Percentiles rank a stretch among this genome's conserved stretches.
These are phyloP conservation scores for Pilaira anomala DNA, from an alignment of 192 early-diverging fungal species.

Conservation along the genomic window DNA sequence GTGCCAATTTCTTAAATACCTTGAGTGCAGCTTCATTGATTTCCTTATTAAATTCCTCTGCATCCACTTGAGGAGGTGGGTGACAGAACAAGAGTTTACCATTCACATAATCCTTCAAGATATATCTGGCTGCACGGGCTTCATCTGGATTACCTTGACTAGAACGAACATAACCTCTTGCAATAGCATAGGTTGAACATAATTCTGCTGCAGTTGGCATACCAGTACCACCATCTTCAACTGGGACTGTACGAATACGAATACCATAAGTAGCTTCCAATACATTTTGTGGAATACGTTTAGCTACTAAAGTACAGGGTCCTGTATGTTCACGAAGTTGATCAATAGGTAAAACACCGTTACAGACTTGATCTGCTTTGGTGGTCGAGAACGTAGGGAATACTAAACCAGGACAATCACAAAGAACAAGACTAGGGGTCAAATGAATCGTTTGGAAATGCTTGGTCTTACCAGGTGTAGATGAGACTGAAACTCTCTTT, in stretches of 20 bases:
- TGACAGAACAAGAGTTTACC: constrained; percentile 90
- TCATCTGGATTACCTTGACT: constrained; percentile 98
- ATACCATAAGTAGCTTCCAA: constrained; percentile 94
- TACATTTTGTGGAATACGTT: constrained; percentile 82
- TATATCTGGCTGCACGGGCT: constrained; percentile 90
- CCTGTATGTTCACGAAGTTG: constrained; percentile 94
- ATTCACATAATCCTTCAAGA: constrained; percentile 97
- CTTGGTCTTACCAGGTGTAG: constrained; percentile 99
- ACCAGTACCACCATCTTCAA: constrained; percentile 72
- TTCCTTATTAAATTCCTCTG: constrained; percentile 80
- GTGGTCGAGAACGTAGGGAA: constrained; percentile 99
- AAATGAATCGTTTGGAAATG: constrained; percentile 99
- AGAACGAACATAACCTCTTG: constrained; percentile 86
- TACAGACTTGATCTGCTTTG: constrained; percentile 97
- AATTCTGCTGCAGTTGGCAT: constrained; percentile 89
- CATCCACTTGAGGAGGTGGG: constrained; percentile 62
- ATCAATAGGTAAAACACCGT: constrained; percentile 98
- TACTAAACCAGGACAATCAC: constrained; percentile 98
- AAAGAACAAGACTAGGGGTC: constrained; percentile 79
- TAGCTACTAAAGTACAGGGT: constrained; percentile 74
- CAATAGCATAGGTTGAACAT: constrained; percentile 84
- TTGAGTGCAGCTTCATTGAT: constrained; percentile 66
- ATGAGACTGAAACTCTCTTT: constrained; percentile 90
- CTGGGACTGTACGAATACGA: constrained; percentile 68
- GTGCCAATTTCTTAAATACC: constrained; percentile 47